Evolutionary conservation across 2,329 filamentous ascomycete species (phyloP).

Genomic region (Pseudogymnoascus pannorum): DNA sequence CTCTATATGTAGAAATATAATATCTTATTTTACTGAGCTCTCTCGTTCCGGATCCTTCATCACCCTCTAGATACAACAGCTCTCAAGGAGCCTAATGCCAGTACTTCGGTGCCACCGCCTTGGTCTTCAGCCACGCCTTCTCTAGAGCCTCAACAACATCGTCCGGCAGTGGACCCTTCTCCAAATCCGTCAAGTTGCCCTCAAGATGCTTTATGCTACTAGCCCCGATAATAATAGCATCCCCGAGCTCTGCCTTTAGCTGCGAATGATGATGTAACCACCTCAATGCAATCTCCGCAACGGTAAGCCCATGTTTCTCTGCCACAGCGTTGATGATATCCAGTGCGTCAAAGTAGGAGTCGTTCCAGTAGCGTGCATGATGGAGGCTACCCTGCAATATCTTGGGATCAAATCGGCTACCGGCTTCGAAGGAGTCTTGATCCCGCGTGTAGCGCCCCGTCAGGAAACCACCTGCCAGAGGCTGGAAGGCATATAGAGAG

Average conservation of each 20-base stretch:
- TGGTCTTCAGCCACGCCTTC: slow-evolving; percentile 58
- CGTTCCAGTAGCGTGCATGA: slow-evolving; percentile 52
- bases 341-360: slow-evolving; percentile 58
- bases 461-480: slow-evolving; percentile 43
- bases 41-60: background rate
- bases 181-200: slow-evolving; percentile 38
- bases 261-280: slow-evolving; percentile 67
- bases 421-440: slow-evolving; percentile 28
- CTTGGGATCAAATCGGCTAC: slow-evolving; percentile 30
- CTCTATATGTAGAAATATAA: background rate
- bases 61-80: slow-evolving; percentile 11
- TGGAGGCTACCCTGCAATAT: slow-evolving; percentile 44
- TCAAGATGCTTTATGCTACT: slow-evolving; percentile 51
- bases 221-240: slow-evolving; percentile 54
- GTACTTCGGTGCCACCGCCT: slow-evolving; percentile 59
- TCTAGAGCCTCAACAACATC: slow-evolving; percentile 10
- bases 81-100: slow-evolving; percentile 35
- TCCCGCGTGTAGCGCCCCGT: slow-evolving; percentile 15
- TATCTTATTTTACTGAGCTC: background rate
- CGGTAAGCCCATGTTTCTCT: slow-evolving; percentile 57
- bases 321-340: slow-evolving; percentile 60
- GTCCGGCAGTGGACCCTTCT: background rate
- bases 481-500: slow-evolving; percentile 56
- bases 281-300: slow-evolving; percentile 66
- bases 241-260: slow-evolving; percentile 45